Evolutionary conservation across 2,329 filamentous ascomycete genomes (phyloP).

Genomic region (Tolypocladium cylindrosporum): DNA sequence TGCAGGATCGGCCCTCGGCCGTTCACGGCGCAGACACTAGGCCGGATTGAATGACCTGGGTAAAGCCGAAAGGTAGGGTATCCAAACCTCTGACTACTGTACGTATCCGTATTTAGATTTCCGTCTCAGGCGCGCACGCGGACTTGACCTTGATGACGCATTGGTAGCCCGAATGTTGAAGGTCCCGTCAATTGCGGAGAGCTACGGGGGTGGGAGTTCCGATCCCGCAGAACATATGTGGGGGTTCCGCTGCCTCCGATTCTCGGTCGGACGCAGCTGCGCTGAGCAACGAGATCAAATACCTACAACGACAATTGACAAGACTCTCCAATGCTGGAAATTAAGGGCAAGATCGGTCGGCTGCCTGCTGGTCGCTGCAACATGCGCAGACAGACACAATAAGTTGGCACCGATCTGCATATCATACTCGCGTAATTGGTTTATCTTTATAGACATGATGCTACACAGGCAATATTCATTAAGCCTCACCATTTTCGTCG

Average conservation of each 20-base stretch:
- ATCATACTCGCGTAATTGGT: neutral
- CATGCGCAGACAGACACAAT: neutral
- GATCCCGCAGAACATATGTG: neutral
- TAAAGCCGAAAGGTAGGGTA: neutral
- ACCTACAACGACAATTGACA: neutral
- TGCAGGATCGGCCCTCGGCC: neutral
- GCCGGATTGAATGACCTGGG: neutral
- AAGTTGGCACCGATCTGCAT: neutral
- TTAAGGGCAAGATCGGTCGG: neutral
- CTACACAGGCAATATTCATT: neutral
- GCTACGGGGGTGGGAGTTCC: neutral
- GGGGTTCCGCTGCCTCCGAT: neutral
- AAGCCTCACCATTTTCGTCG: neutral
- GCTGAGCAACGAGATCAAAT: neutral
- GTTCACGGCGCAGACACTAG: neutral
- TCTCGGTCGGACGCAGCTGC: neutral
- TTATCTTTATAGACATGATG: neutral
- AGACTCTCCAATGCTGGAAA: neutral
- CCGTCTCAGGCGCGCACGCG: neutral
- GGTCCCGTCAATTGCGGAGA: neutral
- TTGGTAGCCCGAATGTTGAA: neutral
- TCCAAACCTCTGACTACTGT: neutral
- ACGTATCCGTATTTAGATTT: neutral
- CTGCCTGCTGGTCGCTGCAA: neutral
- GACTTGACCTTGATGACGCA: neutral